phyloP scores from a whole-genome alignment of 169 alveolate species.

The Hepatocystis sp. region DNA sequence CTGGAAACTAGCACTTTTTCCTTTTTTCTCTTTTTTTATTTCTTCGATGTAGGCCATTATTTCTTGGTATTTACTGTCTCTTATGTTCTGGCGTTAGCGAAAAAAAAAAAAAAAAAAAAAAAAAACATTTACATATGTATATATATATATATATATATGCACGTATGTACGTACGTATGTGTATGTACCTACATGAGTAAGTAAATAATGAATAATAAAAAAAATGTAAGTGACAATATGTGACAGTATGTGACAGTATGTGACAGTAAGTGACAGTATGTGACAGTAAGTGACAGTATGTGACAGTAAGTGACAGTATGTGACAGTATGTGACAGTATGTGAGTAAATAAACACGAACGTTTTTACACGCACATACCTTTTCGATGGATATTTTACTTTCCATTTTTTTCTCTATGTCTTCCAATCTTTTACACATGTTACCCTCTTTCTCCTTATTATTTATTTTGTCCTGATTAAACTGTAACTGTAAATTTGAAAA shows the following conservation, averaged over 20 bases:
- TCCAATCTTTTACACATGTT: conserved; percentile 56
- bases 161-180: background rate
- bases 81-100: no score
- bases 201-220: no score
- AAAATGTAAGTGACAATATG: no score
- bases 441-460: conserved; percentile 53
- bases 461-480: conserved; percentile 46
- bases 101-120: conserved; percentile 3
- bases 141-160: background rate
- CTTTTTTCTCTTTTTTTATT: conserved; percentile 61
- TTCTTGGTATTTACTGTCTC: conserved; percentile 70
- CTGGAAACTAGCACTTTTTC: conserved; percentile 77
- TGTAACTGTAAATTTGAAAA: conserved; percentile 27
- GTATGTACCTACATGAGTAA: no score
- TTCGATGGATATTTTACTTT: conserved; percentile 22
- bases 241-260: no score
- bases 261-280: no score
- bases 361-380: conserved; percentile 19
- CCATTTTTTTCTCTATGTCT: conserved; percentile 40
- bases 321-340: no score
- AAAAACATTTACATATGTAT: background rate
- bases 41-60: conserved; percentile 59
- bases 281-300: no score
- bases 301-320: no score
- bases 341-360: background rate